A percentile compares a stretch with the other conserved stretches of the same genome.
Evolutionary conservation across 2,329 filamentous ascomycete species (phyloP).

Genomic region (Didymellaceae sp.): DNA sequence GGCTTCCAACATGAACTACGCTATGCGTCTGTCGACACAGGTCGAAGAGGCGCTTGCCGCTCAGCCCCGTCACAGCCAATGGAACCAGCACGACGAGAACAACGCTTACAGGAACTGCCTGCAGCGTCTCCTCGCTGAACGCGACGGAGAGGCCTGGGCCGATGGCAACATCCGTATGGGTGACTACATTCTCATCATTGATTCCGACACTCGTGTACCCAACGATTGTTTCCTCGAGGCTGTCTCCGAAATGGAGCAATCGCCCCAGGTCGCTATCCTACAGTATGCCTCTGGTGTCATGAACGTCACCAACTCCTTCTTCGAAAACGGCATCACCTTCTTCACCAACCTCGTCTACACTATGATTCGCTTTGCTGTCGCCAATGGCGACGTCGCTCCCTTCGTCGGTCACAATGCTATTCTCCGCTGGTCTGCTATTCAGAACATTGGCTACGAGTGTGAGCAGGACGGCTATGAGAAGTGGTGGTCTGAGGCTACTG

Average conservation of each 20-base stretch:
- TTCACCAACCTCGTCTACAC: constrained; percentile 82
- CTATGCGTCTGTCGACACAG: constrained; percentile 65
- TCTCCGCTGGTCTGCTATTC: constrained; percentile 71
- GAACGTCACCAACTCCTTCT: constrained; percentile 74
- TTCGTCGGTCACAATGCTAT: constrained; percentile 83
- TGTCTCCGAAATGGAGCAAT: constrained; percentile 82
- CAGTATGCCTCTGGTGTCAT: constrained; percentile 74
- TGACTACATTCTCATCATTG: constrained; percentile 77
- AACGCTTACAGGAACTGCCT: constrained; percentile 50
- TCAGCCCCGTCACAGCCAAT: constrained; percentile 28
- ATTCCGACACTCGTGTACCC: constrained; percentile 55
- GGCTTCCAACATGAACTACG: constrained; percentile 79
- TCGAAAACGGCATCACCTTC: constrained; percentile 79
- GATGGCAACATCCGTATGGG: constrained; percentile 86
- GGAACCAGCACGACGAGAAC: constrained; percentile 45
- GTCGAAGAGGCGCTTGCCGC: constrained; percentile 65
- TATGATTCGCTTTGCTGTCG: constrained; percentile 72
- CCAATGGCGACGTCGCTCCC: constrained; percentile 73
- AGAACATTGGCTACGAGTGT: constrained; percentile 59
- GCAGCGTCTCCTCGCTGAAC: constrained; percentile 67
- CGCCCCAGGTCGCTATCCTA: constrained; percentile 78
- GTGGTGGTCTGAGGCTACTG: constrained; percentile 77
- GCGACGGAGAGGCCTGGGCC: constrained; percentile 73
- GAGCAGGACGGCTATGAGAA: constrained; percentile 60
- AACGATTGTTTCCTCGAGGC: constrained; percentile 79